Percentiles rank a stretch among this genome's conserved stretches.
phyloP scores from a whole-genome alignment of 78 protist genomes.

The Mastigamoeba balamuthi region DNA sequence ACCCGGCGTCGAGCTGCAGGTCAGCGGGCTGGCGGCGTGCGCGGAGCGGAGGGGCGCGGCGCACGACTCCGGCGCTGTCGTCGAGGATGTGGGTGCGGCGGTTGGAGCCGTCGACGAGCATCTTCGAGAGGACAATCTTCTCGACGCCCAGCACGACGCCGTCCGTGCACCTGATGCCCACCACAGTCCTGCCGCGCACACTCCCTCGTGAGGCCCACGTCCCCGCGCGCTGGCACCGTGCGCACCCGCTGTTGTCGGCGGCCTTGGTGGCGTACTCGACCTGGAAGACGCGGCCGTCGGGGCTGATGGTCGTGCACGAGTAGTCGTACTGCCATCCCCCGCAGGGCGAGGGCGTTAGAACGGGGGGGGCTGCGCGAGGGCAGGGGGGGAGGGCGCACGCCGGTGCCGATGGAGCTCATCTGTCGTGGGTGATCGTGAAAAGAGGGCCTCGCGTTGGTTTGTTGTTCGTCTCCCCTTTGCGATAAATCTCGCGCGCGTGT shows the following conservation, averaged over 20 bases:
- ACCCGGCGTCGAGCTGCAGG: no score
- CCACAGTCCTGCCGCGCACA: conserved; percentile 49
- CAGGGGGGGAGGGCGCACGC: no score
- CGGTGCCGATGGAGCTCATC: not conserved
- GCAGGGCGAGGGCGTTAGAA: not conserved
- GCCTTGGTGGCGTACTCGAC: conserved; percentile 98
- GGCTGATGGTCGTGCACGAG: conserved; percentile 86
- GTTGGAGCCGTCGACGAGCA: conserved; percentile 67
- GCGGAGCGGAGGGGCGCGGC: not conserved
- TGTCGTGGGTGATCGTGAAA: no score
- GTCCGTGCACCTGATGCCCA: conserved; percentile 85
- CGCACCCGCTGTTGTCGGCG: conserved; percentile 87
- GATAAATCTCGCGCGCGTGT: no score
- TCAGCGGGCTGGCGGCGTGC: no score
- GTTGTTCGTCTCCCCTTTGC: no score
- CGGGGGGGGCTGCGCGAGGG: not conserved
- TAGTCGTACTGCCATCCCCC: conserved; percentile 74
- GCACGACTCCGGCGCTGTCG: conserved; percentile 70
- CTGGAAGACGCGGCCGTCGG: conserved; percentile 98
- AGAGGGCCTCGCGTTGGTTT: no score
- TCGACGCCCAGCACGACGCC: conserved; percentile 98
- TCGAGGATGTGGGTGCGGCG: conserved; percentile 72
- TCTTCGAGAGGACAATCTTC: conserved; percentile 77
- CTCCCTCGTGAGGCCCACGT: no score
- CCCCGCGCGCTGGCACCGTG: not conserved